Evolutionary conservation across 257 asterid genomes (phyloP), one percentile per base, ranked within the genome.

Genomic region (Ajuga chamaepitys): DNA sequence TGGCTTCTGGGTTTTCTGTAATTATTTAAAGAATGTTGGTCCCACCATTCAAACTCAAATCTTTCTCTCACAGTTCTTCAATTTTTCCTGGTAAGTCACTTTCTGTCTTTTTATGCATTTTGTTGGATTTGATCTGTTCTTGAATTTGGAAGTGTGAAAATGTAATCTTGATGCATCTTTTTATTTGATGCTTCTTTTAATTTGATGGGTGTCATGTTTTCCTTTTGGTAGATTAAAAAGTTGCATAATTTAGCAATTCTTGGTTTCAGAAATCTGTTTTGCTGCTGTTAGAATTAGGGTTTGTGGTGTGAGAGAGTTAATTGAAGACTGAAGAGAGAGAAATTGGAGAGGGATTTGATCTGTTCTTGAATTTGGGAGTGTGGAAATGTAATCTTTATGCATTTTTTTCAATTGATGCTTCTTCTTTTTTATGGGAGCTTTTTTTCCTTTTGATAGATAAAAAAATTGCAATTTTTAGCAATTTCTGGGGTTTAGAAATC

Each of bases 21-120:
- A 60, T 64, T 65, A 70, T 67, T 9, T 34, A 70, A 64, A 53
- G 63, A 65, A 72, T 64, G 81, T 47, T 67, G 76, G 62, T 44
- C 53, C 74, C 52, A 74, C 77, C 87, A 79, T 82, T 82, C 82
- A 71, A 57, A 25, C 70, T 66, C 67, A 26, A 67, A 60, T 70
- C 75, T 50, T 60, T 67, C 54, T 62, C 26, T 32, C 55, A 35
- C 32, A 61, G 11, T 58, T 44, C 70, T 10, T 20, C 26, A 18
- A 46, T 60, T 71, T 74, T 45, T 60, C 70, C 58, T 56, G 70
- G 85, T 74, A 48, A 65, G 61, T 58, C 21, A 10, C 46, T 67
- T 53, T 46, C 54, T 4, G 5, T 64, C 37, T 20, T 58, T 24
- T 18, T 25, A 20, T 48, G 75, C 79, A 74, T 68, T 70, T 75